phyloP scores from a whole-genome alignment of 352 stramenopile species.

The Phytophthora idaei region DNA sequence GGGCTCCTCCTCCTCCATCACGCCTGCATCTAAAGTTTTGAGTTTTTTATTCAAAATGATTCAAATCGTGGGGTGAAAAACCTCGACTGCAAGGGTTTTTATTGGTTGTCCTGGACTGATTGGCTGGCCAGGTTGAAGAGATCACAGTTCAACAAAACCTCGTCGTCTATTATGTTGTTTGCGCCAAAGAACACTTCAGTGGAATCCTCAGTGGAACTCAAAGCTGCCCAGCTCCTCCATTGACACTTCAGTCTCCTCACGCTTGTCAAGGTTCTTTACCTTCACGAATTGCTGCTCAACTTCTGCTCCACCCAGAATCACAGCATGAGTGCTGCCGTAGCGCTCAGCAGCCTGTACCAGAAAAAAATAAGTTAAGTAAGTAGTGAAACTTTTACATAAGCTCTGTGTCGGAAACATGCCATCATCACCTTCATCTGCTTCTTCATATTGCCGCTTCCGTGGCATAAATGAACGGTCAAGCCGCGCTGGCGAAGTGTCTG shows the following conservation, averaged over 20 bases:
- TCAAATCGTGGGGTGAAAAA: conserved; percentile 17
- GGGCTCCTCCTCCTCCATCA: conserved; percentile 14
- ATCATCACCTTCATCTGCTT: conserved; percentile 86
- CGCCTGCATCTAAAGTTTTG: not conserved
- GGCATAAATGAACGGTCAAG: conserved; percentile 82
- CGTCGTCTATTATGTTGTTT: not conserved
- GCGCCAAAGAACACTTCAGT: too few relatives aligned
- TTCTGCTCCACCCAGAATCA: conserved; percentile 81
- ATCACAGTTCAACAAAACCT: too few relatives aligned
- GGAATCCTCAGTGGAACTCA: conserved; percentile 31
- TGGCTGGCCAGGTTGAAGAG: too few relatives aligned
- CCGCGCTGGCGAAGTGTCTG: conserved; percentile 63
- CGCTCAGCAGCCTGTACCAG: conserved; percentile 64
- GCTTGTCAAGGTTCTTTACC: conserved; percentile 77
- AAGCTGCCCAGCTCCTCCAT: conserved; percentile 36
- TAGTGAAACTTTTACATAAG: not conserved
- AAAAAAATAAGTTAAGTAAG: not conserved
- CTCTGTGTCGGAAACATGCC: not conserved
- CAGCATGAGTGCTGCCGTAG: conserved; percentile 64
- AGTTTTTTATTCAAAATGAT: conserved; percentile 17
- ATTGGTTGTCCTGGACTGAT: not conserved
- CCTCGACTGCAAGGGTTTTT: conserved; percentile 4
- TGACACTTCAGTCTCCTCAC: conserved; percentile 58
- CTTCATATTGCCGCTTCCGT: conserved; percentile 81
- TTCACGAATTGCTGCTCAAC: conserved; percentile 64